A percentile compares a stretch with the other conserved stretches of the same genome.
Evolutionary conservation across 257 asterid genomes (phyloP).

Genomic region (Fraxinus americana): DNA sequence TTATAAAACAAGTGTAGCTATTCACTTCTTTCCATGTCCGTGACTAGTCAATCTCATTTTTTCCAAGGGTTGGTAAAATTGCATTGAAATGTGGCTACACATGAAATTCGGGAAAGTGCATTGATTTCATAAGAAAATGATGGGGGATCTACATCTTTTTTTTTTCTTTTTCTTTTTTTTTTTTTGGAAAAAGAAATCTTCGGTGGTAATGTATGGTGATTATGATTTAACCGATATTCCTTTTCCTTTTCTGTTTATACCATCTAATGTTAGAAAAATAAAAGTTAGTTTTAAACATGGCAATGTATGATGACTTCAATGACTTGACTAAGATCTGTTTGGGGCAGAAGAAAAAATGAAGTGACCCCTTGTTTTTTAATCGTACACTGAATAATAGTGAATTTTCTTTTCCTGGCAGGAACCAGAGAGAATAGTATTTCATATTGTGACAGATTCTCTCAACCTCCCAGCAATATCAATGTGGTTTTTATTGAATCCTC

Average conservation of each 20-base stretch:
- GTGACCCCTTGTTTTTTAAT: constrained; percentile 8
- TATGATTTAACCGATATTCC: background rate
- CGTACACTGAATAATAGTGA: background rate
- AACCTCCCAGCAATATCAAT: constrained; percentile 81
- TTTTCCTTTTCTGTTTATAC: background rate
- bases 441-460: constrained; percentile 78
- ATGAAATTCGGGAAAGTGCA: background rate
- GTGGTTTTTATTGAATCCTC: constrained; percentile 94
- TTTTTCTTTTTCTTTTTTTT: too few relatives aligned
- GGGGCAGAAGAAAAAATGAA: background rate
- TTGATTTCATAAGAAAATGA: background rate
- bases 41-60: background rate
- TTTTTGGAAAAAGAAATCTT: background rate
- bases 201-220: background rate
- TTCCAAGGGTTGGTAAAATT: background rate
- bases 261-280: background rate
- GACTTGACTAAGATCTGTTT: background rate
- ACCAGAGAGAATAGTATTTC: constrained; percentile 74
- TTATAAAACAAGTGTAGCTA: background rate
- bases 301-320: background rate
- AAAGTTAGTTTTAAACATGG: background rate
- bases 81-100: background rate
- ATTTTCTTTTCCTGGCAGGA: constrained; percentile 54
- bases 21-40: background rate
- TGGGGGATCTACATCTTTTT: background rate